phyloP scores from a whole-genome alignment of 2,329 filamentous ascomycete genomes.

The Alternaria gaisen region DNA sequence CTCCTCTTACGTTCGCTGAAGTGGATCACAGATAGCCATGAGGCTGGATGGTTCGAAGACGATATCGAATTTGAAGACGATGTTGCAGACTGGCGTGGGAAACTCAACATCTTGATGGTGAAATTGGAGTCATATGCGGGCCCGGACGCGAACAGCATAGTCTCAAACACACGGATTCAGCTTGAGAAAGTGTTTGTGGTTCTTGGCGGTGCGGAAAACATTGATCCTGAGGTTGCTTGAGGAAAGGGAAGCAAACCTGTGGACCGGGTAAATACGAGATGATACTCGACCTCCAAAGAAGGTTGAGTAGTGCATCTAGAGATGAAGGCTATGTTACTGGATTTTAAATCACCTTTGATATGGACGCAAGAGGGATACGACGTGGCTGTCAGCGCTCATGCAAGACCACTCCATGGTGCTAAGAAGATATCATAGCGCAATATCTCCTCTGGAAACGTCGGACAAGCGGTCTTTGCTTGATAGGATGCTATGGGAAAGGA shows the following conservation, averaged over 20 bases:
- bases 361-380: neutral
- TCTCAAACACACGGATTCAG: neutral
- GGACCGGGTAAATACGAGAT: too few species aligned
- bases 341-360: accelerated
- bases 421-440: neutral
- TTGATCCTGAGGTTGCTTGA: neutral
- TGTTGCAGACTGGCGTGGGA: neutral
- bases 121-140: neutral
- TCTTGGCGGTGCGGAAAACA: neutral
- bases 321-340: neutral
- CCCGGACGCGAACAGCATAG: neutral
- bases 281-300: neutral
- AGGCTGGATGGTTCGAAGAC: neutral
- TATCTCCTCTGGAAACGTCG: neutral
- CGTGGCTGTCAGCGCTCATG: neutral
- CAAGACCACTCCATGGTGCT: neutral
- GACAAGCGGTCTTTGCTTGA: neutral
- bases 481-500: accelerated
- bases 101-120: neutral
- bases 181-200: neutral
- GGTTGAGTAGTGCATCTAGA: too few species aligned
- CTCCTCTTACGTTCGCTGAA: neutral
- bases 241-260: neutral
- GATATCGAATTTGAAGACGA: constrained; percentile 1
- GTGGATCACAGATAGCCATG: neutral